These are phyloP conservation scores for Rhizophagus clarus DNA, from an alignment of 192 early-diverging fungal species.

Conservation along the genomic window DNA sequence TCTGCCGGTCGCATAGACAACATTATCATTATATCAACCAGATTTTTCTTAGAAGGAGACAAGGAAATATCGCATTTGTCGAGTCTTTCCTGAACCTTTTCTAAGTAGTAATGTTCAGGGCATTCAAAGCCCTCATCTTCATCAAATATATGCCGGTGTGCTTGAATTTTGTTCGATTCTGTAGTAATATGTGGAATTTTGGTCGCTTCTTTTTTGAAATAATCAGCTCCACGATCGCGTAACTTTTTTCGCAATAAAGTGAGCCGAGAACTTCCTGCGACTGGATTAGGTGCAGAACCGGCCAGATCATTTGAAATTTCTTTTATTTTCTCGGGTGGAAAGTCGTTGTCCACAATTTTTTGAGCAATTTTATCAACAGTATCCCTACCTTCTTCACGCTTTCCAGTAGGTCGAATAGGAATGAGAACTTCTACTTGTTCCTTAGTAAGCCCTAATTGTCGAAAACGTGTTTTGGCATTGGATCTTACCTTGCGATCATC, in stretches of 20 bases:
- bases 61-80: background rate
- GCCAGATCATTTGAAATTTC: too few species aligned
- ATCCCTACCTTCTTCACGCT: too few species aligned
- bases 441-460: too few species aligned
- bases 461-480: too few species aligned
- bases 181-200: background rate
- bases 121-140: slow-evolving; percentile 14
- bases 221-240: background rate
- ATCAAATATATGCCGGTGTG: background rate
- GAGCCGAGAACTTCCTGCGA: too few species aligned
- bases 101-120: background rate
- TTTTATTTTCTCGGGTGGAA: background rate
- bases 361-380: too few species aligned
- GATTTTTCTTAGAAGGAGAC: slow-evolving; percentile 1
- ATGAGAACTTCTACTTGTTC: too few species aligned
- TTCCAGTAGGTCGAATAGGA: too few species aligned
- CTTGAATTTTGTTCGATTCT: slow-evolving; percentile 11
- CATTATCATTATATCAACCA: slow-evolving; percentile 19
- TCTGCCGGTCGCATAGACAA: slow-evolving; percentile 17
- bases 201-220: slow-evolving; percentile 3
- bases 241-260: background rate
- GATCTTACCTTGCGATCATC: too few species aligned
- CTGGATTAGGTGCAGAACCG: too few species aligned
- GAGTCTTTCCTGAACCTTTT: slow-evolving; percentile 13
- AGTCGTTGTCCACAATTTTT: background rate